These are phyloP conservation scores for Trichophyton schoenleinii DNA, from an alignment of 2,329 filamentous ascomycete genomes.

Conservation along the genomic window DNA sequence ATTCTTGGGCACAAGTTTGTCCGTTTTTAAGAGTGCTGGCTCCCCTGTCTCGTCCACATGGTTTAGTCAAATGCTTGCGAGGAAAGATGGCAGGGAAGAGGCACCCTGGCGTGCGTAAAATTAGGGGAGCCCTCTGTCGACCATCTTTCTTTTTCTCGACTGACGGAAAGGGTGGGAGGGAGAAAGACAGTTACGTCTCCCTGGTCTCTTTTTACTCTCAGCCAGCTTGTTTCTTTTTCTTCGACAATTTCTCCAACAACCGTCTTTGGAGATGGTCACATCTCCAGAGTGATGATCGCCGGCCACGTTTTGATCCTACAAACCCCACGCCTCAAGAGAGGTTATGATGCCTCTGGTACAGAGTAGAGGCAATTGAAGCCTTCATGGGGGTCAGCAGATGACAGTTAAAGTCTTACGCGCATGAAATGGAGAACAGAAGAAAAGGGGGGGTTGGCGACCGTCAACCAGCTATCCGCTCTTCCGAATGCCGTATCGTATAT, in stretches of 20 bases:
- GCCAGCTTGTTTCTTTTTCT: background rate
- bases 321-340: background rate
- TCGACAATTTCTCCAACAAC: background rate
- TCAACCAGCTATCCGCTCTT: background rate
- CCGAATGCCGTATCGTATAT: background rate
- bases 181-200: background rate
- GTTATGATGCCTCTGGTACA: background rate
- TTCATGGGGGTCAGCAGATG: too few species aligned
- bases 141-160: background rate
- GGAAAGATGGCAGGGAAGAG: too few species aligned
- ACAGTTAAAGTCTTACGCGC: too few species aligned
- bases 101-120: background rate
- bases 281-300: background rate
- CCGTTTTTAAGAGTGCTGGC: background rate
- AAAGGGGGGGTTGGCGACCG: background rate
- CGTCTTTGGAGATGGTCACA: background rate
- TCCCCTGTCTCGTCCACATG: background rate
- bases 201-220: background rate
- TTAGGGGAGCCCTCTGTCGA: background rate
- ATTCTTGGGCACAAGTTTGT: too few species aligned
- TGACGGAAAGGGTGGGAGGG: background rate
- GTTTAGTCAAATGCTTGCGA: background rate
- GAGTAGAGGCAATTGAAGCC: background rate
- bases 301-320: background rate
- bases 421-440: background rate